phyloP scores from a whole-genome alignment of 371 early-diverging fungal species.

The Mortierella sp. region DNA sequence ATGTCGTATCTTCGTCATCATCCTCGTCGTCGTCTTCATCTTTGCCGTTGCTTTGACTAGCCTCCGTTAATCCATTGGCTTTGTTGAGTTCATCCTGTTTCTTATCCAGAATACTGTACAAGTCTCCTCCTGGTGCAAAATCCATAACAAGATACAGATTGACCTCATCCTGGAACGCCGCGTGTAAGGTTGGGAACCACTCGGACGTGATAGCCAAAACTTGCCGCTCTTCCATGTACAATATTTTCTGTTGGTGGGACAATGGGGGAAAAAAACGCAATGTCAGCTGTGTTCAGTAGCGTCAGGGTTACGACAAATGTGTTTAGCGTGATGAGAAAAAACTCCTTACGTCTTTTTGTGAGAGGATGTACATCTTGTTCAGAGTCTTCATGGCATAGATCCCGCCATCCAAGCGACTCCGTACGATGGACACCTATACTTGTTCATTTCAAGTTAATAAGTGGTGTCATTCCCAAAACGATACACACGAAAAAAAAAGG shows the following conservation, averaged over 20 bases:
- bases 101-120: slow-evolving; percentile 93
- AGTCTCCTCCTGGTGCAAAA: slow-evolving; percentile 94
- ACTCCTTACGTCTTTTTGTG: slow-evolving; percentile 76
- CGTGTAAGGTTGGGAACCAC: slow-evolving; percentile 87
- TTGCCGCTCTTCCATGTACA: slow-evolving; percentile 91
- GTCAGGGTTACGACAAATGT: too few relatives aligned
- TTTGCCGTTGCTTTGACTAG: background rate
- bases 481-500: background rate
- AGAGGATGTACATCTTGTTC: slow-evolving; percentile 86
- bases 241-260: slow-evolving; percentile 69
- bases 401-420: slow-evolving; percentile 71
- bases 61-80: background rate
- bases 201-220: slow-evolving; percentile 79
- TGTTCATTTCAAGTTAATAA: background rate
- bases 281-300: too few relatives aligned
- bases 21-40: slow-evolving; percentile 19
- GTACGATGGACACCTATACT: slow-evolving; percentile 77
- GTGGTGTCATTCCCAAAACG: too few relatives aligned
- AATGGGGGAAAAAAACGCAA: background rate
- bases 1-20: slow-evolving; percentile 59
- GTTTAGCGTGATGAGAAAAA: background rate
- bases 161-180: slow-evolving; percentile 91
- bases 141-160: slow-evolving; percentile 97
- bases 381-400: slow-evolving; percentile 97
- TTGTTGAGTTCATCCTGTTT: slow-evolving; percentile 65